Evolutionary conservation across 441 rosid species (phyloP), one percentile per base, ranked within the genome.

Genomic region (Bruguiera hainesii): DNA sequence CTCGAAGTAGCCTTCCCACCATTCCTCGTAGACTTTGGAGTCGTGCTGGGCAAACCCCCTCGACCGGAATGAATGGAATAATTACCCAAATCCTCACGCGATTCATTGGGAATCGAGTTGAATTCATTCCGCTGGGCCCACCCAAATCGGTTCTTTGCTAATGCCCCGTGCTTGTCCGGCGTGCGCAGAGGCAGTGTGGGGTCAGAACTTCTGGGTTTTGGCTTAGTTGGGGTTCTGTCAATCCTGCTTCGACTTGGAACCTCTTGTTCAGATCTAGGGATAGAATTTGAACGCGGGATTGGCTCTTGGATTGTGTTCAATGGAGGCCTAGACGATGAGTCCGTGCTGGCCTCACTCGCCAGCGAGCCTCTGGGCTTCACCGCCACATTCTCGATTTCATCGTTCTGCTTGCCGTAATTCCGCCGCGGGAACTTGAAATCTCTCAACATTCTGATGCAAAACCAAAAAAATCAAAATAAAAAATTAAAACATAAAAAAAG

Each of bases 311-410:
- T 87, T 19, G 87, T 60, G 79, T 79, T 83, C 61, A 93, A 66
- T 1, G 98, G 97, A 37, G 95, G 84, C 70, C 97, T 81, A 39
- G 78, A 31, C 8, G 81, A 83, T 2, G 82, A 84, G 65, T 90
- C 93, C 30, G 55, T 30, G 67, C 79, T 73, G n/a, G 82, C 50
- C 56, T 83, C 89, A 71, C 84, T 42, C 49, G 76, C 65, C 8
- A 82, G 55, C 16, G 87, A 82, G 67, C 81, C 81, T 25, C 74
- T 80, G 33, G 90, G 82, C 73, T 89, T 87, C 8, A 77, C 72
- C 0, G 96, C 92, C 10, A 93, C 78, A 67, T 96, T 93, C 80
- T 93, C 97, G 49, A 78, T 86, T 70, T 89, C 99, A n/a, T 88
- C 98, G 39, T 64, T 73, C 15, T 66, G 58, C 72, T 81, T 84